Evolutionary conservation across 1,284 basidiomycete genomes (phyloP).

Genomic region (Pyrrhoderma lamaoense): DNA sequence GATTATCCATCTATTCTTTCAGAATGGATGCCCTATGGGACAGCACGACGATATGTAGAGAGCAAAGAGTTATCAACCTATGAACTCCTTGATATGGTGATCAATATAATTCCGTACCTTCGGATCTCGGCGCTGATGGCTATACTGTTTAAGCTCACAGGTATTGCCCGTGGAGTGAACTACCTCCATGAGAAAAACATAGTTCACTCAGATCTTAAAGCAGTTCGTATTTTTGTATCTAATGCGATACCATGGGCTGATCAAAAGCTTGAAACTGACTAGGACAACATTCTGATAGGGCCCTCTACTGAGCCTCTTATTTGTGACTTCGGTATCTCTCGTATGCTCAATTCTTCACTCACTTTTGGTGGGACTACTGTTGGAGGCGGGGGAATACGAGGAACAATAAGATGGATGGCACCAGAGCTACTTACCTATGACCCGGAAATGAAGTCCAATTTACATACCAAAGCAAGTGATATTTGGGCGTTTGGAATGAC

Average conservation of each 20-base stretch:
- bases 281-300: conserved; percentile 13
- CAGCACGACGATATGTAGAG: background rate
- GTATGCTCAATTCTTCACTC: conserved; percentile 4
- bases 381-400: background rate
- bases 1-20: conserved; percentile 7
- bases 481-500: background rate
- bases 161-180: background rate
- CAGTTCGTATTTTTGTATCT: background rate
- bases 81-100: no score
- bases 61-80: background rate
- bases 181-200: conserved; percentile 1
- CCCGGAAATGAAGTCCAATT: background rate
- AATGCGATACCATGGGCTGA: background rate
- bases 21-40: conserved; percentile 11
- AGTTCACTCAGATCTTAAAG: conserved; percentile 1
- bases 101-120: background rate
- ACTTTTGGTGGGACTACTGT: conserved; percentile 1
- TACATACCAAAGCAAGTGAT: background rate
- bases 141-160: background rate
- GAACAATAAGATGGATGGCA: conserved; percentile 4
- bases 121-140: background rate
- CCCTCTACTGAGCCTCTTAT: conserved; percentile 3
- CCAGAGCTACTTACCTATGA: background rate
- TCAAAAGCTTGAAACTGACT: background rate
- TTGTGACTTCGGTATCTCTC: conserved; percentile 12